Evolutionary conservation across 805 yeast species (phyloP).

Genomic region (Lipomyces spencermartinsiae): DNA sequence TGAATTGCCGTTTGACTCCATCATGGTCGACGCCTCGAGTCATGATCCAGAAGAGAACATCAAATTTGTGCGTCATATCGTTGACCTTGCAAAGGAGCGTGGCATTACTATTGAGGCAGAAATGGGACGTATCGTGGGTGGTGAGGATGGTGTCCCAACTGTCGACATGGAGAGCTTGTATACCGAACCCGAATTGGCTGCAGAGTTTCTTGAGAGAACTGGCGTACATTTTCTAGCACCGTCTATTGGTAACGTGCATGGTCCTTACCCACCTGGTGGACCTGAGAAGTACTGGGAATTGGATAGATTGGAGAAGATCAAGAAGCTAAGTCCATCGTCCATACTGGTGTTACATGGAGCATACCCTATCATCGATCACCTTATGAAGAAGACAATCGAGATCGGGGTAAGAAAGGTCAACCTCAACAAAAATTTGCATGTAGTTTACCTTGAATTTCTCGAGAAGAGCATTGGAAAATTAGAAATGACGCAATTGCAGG

Average conservation of each 20-base stretch:
- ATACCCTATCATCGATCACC: slow-evolving; percentile 45
- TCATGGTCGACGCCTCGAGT: slow-evolving; percentile 51
- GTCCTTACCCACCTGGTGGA: slow-evolving; percentile 48
- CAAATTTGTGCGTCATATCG: slow-evolving; percentile 44
- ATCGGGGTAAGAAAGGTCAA: slow-evolving; percentile 48
- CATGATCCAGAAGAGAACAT: slow-evolving; percentile 49
- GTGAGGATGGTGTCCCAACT: slow-evolving; percentile 49
- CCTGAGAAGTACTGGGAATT: slow-evolving; percentile 47
- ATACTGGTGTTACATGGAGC: slow-evolving; percentile 50
- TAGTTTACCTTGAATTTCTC: slow-evolving; percentile 43
- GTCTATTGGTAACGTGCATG: slow-evolving; percentile 51
- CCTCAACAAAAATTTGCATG: slow-evolving; percentile 46
- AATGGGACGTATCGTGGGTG: slow-evolving; percentile 51
- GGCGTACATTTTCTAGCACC: slow-evolving; percentile 51
- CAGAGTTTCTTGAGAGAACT: slow-evolving; percentile 43
- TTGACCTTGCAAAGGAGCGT: slow-evolving; percentile 43
- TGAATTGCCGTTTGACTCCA: slow-evolving; percentile 49
- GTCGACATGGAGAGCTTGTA: slow-evolving; percentile 46
- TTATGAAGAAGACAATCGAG: slow-evolving; percentile 42
- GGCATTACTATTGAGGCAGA: slow-evolving; percentile 51
- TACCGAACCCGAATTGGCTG: slow-evolving; percentile 48
- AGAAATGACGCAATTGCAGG: slow-evolving; percentile 45
- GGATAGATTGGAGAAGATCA: slow-evolving; percentile 39
- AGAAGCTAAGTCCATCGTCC: slow-evolving; percentile 35
- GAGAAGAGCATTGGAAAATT: slow-evolving; percentile 40